Base-by-base conservation (phyloP, 148 eudicot species). In the Agrostemma githago region DNA sequence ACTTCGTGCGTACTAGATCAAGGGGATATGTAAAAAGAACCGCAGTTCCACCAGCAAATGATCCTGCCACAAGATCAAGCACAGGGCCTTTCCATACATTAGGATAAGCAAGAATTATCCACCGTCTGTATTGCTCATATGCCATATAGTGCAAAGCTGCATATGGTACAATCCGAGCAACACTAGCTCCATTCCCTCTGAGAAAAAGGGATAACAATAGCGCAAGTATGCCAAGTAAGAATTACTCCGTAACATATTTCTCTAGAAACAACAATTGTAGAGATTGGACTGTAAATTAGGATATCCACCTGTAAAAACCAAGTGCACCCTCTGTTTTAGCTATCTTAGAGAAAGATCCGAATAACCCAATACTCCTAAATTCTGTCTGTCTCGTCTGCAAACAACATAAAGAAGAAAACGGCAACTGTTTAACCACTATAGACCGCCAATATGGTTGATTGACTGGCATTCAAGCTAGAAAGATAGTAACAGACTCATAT, bases 151-250 rank as follows among this genome's bases (percentile, higher is more conserved):
- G 98, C 77, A 94, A 77, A 34, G 98, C 97, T 54, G 98, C 98
- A 84, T 94, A 91, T 74, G 98, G 98, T 77, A 94, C 98, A 53
- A 94, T 94, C 19, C 98, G 83, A 20, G 96, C 97, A 70, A 91
- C 93, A 83, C 98, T 91, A 20, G 97, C 97, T 75, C 97, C 98
- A 85, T 94, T 94, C n/a, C 98, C 98, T 84, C 98, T 94, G 88
- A 78, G 71, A 71, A 48, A 68, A 70, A 56, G 54, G 26, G 21
- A 62, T 4, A 39, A 69, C n/a, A n/a, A 48, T 19, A 58, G 57
- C 42, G 44, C 34, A 19, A 40, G 11, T 40, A 40, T 26, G 20
- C 59, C 26, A 44, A 66, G 40, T 6, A 68, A 40, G 74, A 59
- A 48, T 53, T n/a, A 26, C 34, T 26, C 34, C 34, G 34, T 26